A percentile compares a stretch with the other conserved stretches of the same genome.
These are phyloP conservation scores for Diutina rugosa DNA, from an alignment of 1,139 yeast genomes.

Conservation along the genomic window DNA sequence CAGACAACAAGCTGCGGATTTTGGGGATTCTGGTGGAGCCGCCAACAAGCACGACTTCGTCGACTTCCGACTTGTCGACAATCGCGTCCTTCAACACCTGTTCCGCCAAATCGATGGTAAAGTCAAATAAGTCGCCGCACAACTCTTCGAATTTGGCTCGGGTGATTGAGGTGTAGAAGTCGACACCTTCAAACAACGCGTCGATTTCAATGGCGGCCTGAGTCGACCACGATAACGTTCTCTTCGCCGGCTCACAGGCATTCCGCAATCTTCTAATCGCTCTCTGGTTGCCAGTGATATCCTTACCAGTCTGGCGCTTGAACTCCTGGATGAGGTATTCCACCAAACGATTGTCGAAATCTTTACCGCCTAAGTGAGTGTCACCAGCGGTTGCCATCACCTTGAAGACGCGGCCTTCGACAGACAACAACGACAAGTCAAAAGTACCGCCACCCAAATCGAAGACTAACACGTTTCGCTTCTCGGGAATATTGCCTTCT, in stretches of 20 bases:
- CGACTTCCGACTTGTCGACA: background rate
- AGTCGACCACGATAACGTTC: too few relatives aligned
- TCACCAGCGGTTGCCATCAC: constrained; percentile 18
- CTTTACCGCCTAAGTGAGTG: too few relatives aligned
- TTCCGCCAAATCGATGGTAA: constrained; percentile 26
- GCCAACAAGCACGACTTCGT: constrained; percentile 2
- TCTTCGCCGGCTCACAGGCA: too few relatives aligned
- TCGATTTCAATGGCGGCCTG: too few relatives aligned
- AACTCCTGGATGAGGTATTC: too few relatives aligned
- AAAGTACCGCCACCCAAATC: constrained; percentile 82
- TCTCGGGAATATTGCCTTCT: constrained; percentile 48
- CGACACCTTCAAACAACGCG: constrained; percentile 10
- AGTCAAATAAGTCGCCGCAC: constrained; percentile 26
- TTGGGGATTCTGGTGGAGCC: constrained; percentile 1
- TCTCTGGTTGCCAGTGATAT: too few relatives aligned
- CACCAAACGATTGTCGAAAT: too few relatives aligned
- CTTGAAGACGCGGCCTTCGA: constrained; percentile 73
- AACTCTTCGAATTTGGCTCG: constrained; percentile 29
- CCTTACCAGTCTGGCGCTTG: too few relatives aligned
- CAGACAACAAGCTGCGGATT: background rate
- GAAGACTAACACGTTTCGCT: constrained; percentile 36
- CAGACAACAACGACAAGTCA: constrained; percentile 67
- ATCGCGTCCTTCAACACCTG: constrained; percentile 10
- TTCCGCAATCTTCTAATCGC: too few relatives aligned
- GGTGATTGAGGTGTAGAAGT: constrained; percentile 17